phyloP scores from a whole-genome alignment of 148 eudicot genomes.

The Rhododendron vialii region DNA sequence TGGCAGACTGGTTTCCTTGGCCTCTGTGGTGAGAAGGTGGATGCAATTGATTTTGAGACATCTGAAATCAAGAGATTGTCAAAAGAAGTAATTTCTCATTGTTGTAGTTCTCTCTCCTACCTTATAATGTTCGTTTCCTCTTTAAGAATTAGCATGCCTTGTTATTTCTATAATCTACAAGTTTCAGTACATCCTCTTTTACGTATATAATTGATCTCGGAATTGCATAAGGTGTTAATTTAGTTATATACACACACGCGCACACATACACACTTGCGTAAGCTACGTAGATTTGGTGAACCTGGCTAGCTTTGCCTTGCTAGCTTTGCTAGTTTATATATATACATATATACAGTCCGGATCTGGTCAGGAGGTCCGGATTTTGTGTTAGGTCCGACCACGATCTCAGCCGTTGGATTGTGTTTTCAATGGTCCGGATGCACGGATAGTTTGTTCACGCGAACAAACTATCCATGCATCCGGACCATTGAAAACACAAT shows the following conservation, averaged over 20 bases:
- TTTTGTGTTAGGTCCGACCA: too few species aligned
- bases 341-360: too few species aligned
- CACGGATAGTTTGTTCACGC: too few species aligned
- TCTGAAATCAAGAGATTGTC: constrained; percentile 70
- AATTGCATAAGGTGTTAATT: background rate
- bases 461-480: too few species aligned
- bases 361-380: too few species aligned
- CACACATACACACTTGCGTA: background rate
- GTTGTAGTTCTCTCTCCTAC: background rate
- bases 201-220: background rate
- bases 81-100: constrained; percentile 54
- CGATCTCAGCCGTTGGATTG: too few species aligned
- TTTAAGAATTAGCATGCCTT: background rate
- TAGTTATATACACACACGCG: too few species aligned
- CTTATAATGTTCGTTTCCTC: background rate
- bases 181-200: background rate
- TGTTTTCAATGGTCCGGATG: too few species aligned
- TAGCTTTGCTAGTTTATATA: background rate
- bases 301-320: background rate
- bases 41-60: constrained; percentile 66
- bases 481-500: too few species aligned
- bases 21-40: constrained; percentile 68
- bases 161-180: background rate
- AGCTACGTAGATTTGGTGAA: background rate
- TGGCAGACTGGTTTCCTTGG: constrained; percentile 91